Conservation (phyloP, 73 alveolate genomes). For the Effrenium voratum region DNA sequence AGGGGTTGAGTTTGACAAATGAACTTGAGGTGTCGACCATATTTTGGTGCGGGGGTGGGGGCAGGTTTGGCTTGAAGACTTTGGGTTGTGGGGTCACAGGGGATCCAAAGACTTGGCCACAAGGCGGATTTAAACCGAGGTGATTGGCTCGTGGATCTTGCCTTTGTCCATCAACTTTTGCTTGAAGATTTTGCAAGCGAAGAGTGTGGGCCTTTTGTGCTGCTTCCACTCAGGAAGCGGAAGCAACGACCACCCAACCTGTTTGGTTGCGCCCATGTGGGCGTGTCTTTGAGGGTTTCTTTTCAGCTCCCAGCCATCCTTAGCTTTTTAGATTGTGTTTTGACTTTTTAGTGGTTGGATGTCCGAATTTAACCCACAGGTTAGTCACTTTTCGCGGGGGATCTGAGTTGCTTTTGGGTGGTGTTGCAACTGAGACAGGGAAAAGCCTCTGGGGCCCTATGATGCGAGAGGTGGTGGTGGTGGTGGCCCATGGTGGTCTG, state of each 20-base stretch:
- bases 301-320: neutral
- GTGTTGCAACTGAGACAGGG: neutral
- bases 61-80: too few relatives aligned
- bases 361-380: neutral
- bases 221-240: neutral
- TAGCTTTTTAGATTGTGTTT: neutral
- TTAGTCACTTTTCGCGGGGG: neutral
- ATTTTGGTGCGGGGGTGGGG: too few relatives aligned
- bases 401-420: neutral
- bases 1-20: too few relatives aligned
- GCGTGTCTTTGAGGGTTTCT: neutral
- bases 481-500: constrained; percentile 64
- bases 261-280: neutral
- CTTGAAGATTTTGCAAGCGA: too few relatives aligned
- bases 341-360: neutral
- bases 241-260: neutral
- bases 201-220: too few relatives aligned
- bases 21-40: too few relatives aligned
- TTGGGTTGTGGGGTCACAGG: too few relatives aligned
- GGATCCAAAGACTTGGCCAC: too few relatives aligned
- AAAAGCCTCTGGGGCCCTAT: neutral
- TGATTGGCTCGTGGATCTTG: too few relatives aligned
- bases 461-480: neutral
- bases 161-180: too few relatives aligned
- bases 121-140: too few relatives aligned